Percentiles rank a stretch among this genome's conserved stretches.
Evolutionary conservation across 208 protist species (phyloP).

Genomic region (Herpetomonas tarakana): DNA sequence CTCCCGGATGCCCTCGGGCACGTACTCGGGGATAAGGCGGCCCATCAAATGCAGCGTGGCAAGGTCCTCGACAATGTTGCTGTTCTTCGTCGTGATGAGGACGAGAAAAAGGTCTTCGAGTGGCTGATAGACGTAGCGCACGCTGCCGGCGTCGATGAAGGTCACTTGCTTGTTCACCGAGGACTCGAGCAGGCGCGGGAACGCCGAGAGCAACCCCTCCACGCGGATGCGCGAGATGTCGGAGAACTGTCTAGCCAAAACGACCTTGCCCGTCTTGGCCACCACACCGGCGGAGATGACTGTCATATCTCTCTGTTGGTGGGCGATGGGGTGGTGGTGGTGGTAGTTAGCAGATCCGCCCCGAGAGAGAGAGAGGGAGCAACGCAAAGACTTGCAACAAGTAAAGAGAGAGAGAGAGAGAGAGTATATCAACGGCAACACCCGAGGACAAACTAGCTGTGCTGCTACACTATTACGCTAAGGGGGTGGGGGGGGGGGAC

Average conservation of each 20-base stretch:
- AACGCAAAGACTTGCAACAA: not conserved
- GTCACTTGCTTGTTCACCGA: conserved; percentile 92
- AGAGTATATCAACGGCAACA: not conserved
- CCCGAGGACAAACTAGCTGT: too few species aligned
- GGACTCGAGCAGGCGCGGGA: conserved; percentile 95
- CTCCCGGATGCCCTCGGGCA: conserved; percentile 66
- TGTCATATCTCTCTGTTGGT: conserved; percentile 40
- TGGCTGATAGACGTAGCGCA: conserved; percentile 98
- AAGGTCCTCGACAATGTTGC: conserved; percentile 98
- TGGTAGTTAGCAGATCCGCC: not conserved
- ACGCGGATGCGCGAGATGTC: conserved; percentile 95
- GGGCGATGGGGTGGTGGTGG: conserved; percentile 1
- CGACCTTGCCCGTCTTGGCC: conserved; percentile 73
- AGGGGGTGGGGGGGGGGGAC: too few species aligned
- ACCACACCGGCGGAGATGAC: conserved; percentile 83
- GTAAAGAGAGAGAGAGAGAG: conserved; percentile 1
- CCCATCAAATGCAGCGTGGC: conserved; percentile 95
- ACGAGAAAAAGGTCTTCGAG: conserved; percentile 94
- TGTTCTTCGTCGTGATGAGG: conserved; percentile 94
- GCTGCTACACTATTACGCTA: too few species aligned
- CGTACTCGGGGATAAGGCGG: conserved; percentile 90
- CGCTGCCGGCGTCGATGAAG: conserved; percentile 96
- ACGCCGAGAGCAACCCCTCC: conserved; percentile 96
- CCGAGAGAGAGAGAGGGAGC: conserved; percentile 3
- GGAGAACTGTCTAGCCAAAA: conserved; percentile 96